Evolutionary conservation across 2,329 filamentous ascomycete species (phyloP), one percentile per base, ranked within the genome.

Genomic region (Zymoseptoria crescenta): DNA sequence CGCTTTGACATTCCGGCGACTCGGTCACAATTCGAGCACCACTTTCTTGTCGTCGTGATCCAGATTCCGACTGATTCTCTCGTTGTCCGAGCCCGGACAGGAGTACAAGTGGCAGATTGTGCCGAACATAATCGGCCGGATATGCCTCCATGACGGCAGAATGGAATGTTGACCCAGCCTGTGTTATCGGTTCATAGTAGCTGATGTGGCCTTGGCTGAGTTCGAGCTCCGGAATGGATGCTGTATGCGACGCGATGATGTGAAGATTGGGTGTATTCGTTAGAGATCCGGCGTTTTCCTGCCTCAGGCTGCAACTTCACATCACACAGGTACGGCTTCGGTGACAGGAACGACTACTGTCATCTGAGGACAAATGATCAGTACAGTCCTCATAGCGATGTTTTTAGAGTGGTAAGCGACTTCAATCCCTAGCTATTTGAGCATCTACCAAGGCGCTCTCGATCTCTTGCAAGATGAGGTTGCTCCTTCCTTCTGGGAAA

Each of bases 41-140:
- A 57, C 61, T 70, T 35, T 69, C 69, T 53, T 66, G 66, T 30
- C 65, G 57, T 16, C 50, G 55, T 30, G 54, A 50, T 51, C n/a
- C n/a, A n/a, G 49, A 8, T 64, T 79, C 65, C 27, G 68, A 65
- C n/a, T 62, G 41, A 4, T 70, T 69, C 68, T 65, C 64, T 19
- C 66, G 65, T 20, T 74, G 76, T 70, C 75, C 80, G 35, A 96
- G 81, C 10, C 93, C 94, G 45, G 91, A 91, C 35, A 96, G 82
- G 52, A 95, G 79, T 62, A 97, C 77, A 59, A 96, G 81, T 41
- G 93, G 93, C 68, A 95, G 81, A 75, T 94, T 95, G 76, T 94
- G 91, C 72, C 87, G 84, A 73, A 96, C 80, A 77, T 92, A 96
- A 74, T 87, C 87, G 59, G 77, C 73, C 57, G 89, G 88, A 75